phyloP scores from a whole-genome alignment of 495 filamentous ascomycete genomes.

The Apodospora peruviana region DNA sequence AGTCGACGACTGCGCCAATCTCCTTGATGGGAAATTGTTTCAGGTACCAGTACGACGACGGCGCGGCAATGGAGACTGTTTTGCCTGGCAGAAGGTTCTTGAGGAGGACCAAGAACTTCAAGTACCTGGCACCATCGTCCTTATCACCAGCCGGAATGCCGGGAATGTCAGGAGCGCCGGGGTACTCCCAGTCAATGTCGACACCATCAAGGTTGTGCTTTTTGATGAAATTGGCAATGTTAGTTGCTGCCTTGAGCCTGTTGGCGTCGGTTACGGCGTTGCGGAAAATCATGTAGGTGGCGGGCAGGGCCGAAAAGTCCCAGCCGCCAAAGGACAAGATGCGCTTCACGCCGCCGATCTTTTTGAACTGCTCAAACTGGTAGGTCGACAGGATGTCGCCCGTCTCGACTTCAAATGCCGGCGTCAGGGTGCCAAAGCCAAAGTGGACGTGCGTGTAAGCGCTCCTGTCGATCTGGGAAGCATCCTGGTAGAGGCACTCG shows the following conservation, averaged over 20 bases:
- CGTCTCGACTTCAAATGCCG: constrained; percentile 8
- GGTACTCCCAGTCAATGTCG: constrained; percentile 41
- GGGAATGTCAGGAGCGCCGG: constrained; percentile 26
- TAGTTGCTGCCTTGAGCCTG: constrained; percentile 16
- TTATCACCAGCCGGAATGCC: constrained; percentile 16
- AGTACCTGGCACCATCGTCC: constrained; percentile 17
- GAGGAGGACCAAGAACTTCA: constrained; percentile 14
- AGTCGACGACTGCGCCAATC: constrained; percentile 21
- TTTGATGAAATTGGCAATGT: constrained; percentile 22
- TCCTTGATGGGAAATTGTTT: constrained; percentile 20
- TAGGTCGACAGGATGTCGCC: neutral
- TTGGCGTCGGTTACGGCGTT: constrained; percentile 15
- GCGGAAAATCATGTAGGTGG: constrained; percentile 18
- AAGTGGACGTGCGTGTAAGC: constrained; percentile 25
- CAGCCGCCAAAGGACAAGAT: constrained; percentile 38
- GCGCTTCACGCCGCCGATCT: constrained; percentile 16
- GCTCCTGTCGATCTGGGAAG: constrained; percentile 17
- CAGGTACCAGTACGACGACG: constrained; percentile 28
- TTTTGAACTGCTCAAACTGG: constrained; percentile 19
- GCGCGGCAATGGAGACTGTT: constrained; percentile 23
- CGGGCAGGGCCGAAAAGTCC: constrained; percentile 17
- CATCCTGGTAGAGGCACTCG: constrained; percentile 19
- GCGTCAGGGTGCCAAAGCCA: constrained; percentile 19
- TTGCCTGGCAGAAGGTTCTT: constrained; percentile 11
- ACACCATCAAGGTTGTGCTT: constrained; percentile 28